A percentile compares a stretch with the other conserved stretches of the same genome.
phyloP scores from a whole-genome alignment of 2,329 filamentous ascomycete genomes.

The Zymoseptoria tritici region DNA sequence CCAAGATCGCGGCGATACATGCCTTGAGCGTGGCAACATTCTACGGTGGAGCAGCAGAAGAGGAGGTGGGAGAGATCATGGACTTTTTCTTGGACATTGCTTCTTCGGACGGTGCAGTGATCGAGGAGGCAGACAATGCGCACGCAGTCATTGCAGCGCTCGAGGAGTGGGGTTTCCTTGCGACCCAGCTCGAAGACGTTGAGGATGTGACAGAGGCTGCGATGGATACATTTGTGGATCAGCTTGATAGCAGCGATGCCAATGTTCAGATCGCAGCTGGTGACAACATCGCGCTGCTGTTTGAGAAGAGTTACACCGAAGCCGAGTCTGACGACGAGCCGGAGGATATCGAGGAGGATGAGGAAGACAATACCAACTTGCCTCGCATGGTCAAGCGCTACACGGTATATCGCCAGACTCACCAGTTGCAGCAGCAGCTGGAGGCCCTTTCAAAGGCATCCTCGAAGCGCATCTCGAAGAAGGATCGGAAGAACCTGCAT shows the following conservation, averaged over 20 bases:
- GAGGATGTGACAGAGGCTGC: conserved; percentile 63
- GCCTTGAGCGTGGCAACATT: conserved; percentile 64
- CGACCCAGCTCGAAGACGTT: conserved; percentile 68
- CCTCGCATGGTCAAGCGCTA: conserved; percentile 53
- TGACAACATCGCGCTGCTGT: conserved; percentile 73
- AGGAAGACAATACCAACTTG: conserved; percentile 37
- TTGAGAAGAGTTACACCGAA: conserved; percentile 62
- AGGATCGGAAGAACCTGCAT: conserved; percentile 60
- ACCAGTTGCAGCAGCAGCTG: conserved; percentile 53
- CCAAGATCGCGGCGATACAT: conserved; percentile 67
- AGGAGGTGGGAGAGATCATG: conserved; percentile 62
- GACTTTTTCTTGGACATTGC: conserved; percentile 70
- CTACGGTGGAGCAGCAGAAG: conserved; percentile 65
- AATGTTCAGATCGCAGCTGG: conserved; percentile 70
- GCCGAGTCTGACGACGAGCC: conserved; percentile 50
- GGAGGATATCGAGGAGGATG: conserved; percentile 37
- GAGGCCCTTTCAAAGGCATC: conserved; percentile 53
- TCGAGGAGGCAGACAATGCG: conserved; percentile 64
- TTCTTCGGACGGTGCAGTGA: conserved; percentile 66
- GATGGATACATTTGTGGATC: conserved; percentile 75
- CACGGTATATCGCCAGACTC: conserved; percentile 57
- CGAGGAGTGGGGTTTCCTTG: conserved; percentile 71
- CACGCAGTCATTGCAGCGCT: conserved; percentile 67
- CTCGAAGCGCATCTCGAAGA: conserved; percentile 56
- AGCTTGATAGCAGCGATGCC: conserved; percentile 67